Percentiles rank a stretch among this genome's conserved stretches.
phyloP scores from a whole-genome alignment of 352 stramenopile species.

The Globisporangium lucens region DNA sequence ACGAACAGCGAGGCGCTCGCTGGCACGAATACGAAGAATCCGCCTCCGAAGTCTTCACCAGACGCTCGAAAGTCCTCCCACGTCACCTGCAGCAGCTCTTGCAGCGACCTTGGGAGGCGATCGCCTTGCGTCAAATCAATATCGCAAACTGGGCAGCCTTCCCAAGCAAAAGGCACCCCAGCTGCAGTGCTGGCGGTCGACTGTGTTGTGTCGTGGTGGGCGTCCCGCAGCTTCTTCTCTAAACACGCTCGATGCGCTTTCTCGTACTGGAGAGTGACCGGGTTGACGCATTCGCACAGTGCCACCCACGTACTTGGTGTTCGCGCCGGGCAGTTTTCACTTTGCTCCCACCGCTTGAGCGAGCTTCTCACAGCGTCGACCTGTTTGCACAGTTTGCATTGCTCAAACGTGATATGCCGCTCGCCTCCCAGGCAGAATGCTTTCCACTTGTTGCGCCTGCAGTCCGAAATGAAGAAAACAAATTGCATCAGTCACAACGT shows the following conservation, averaged over 20 bases:
- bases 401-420: slow-evolving; percentile 25
- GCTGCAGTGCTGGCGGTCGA: background rate
- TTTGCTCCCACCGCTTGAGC: slow-evolving; percentile 27
- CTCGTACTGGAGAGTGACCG: slow-evolving; percentile 18
- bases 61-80: slow-evolving; percentile 30
- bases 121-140: slow-evolving; percentile 4
- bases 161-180: background rate
- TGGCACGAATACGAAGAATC: slow-evolving; percentile 44
- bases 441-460: slow-evolving; percentile 25
- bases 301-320: slow-evolving; percentile 42
- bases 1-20: slow-evolving; percentile 31
- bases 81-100: slow-evolving; percentile 28
- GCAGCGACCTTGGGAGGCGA: slow-evolving; percentile 25
- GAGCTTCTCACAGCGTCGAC: slow-evolving; percentile 28
- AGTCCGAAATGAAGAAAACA: background rate
- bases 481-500: background rate
- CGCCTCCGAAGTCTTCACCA: slow-evolving; percentile 34
- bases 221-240: slow-evolving; percentile 16
- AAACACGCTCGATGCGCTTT: slow-evolving; percentile 38
- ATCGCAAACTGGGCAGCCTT: slow-evolving; percentile 19
- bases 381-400: slow-evolving; percentile 35
- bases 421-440: slow-evolving; percentile 28
- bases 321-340: slow-evolving; percentile 24
- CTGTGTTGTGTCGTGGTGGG: background rate
- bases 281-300: slow-evolving; percentile 37